Evolutionary conservation across 257 asterid genomes (phyloP), one percentile per base, ranked within the genome.

Genomic region (Osmanthus fragrans): DNA sequence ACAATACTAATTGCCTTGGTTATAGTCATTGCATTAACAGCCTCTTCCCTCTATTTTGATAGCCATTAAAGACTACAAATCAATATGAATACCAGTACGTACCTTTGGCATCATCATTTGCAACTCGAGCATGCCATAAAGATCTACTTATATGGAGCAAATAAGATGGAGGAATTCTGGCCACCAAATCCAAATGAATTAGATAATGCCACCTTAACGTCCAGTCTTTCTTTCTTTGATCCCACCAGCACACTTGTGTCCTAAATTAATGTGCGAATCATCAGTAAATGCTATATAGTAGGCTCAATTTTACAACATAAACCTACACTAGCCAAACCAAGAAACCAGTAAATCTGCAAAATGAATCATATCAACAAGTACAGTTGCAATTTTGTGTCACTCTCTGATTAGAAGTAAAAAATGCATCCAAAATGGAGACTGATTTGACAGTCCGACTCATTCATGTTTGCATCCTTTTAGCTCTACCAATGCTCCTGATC

Each of bases 131-230:
- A 66, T 73, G 70, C 29, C 65, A 56, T 19, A n/a, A 6, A 56
- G 65, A 65, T 86, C 94, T 91, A 93, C 82, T 88, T 76, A 85
- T 81, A 90, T 5, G 98, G 97, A 76, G 98, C 94, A 73, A 94
- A 94, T 77, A 94, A 82, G 72, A 94, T 92, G 15, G 98, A 94
- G 15, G 98, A 94, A 78, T 94, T 94, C 78, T 94, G 98, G 76
- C 98, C 98, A 71, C 98, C 97, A 73, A 94, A 94, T 42, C 98
- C 98, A 75, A 90, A 94, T 58, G 98, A 94, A 81, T 94, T 94
- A 21, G 98, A 94, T 87, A 94, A 71, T 34, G 96, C 98, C 84
- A 94, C 97, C 80, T 90, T 94, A 71, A 94, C 66, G 74, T 85
- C 84, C 71, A 94, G 79, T 75, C 85, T 87, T 83, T 94, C 98